phyloP scores from a whole-genome alignment of 768 basidiomycete genomes.

The Grammothele lineata region DNA sequence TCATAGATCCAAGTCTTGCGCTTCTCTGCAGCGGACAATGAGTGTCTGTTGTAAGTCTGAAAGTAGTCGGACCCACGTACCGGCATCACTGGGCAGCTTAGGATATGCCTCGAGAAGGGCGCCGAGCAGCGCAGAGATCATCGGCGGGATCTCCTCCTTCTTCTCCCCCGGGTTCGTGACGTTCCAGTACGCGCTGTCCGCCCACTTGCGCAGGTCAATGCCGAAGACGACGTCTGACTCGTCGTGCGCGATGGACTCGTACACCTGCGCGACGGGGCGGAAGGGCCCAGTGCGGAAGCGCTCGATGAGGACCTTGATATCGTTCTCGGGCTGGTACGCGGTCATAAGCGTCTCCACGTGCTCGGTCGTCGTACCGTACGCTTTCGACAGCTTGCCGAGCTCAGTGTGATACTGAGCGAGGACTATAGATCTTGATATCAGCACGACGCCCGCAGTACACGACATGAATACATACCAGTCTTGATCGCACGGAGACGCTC shows the following conservation, averaged over 20 bases:
- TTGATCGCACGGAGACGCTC: conserved; percentile 83
- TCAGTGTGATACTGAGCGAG: conserved; percentile 86
- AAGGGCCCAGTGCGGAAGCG: conserved; percentile 93
- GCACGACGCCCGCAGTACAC: neutral
- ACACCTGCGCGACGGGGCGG: conserved; percentile 79
- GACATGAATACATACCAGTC: conserved; percentile 47
- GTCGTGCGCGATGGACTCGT: conserved; percentile 80
- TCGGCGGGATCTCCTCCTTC: conserved; percentile 64
- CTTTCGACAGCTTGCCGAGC: conserved; percentile 64
- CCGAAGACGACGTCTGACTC: conserved; percentile 88
- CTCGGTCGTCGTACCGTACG: conserved; percentile 59
- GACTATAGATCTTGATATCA: conserved; percentile 37
- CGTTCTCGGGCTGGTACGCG: conserved; percentile 84
- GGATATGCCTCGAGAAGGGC: conserved; percentile 62
- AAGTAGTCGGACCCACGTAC: conserved; percentile 35
- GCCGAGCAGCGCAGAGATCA: conserved; percentile 61
- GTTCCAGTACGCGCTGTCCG: conserved; percentile 69
- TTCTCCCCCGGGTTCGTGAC: conserved; percentile 42
- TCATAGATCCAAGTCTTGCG: conserved; percentile 96
- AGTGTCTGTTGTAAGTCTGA: neutral
- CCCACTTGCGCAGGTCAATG: conserved; percentile 88
- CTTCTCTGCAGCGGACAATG: conserved; percentile 60
- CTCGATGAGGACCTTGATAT: conserved; percentile 84
- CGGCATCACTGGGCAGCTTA: conserved; percentile 55
- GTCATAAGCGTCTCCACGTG: conserved; percentile 73